phyloP scores from a whole-genome alignment of 805 yeast species.

The Starmerella bombi region DNA sequence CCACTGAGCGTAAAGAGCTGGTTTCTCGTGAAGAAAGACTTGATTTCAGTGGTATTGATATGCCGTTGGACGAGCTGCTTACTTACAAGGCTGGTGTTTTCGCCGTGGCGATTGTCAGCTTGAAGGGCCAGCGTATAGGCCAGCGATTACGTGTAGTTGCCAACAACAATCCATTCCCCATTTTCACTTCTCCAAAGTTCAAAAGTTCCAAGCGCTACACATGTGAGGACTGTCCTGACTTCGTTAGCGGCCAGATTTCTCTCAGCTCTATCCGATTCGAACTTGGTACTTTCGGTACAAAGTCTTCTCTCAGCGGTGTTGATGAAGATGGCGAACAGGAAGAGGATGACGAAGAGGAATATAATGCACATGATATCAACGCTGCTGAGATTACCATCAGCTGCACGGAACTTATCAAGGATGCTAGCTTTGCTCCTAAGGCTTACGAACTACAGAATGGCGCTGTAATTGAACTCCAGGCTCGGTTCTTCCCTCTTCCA shows the following conservation, averaged over 20 bases:
- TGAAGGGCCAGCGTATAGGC: constrained; percentile 26
- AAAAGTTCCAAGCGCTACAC: constrained; percentile 26
- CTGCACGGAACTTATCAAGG: constrained; percentile 25
- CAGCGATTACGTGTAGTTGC: constrained; percentile 61
- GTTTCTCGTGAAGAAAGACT: constrained; percentile 21
- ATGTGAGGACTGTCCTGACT: constrained; percentile 21
- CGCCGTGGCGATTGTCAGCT: constrained; percentile 40
- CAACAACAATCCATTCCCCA: constrained; percentile 59
- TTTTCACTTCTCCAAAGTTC: constrained; percentile 47
- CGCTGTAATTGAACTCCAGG: constrained; percentile 16
- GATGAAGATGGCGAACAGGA: constrained; percentile 13
- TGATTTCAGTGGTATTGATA: constrained; percentile 24
- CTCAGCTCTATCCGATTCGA: constrained; percentile 19
- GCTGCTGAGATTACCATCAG: constrained; percentile 39
- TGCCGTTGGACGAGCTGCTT: constrained; percentile 36
- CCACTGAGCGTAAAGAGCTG: constrained; percentile 28
- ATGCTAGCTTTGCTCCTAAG: constrained; percentile 19
- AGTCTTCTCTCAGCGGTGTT: constrained; percentile 8
- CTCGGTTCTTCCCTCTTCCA: constrained; percentile 65
- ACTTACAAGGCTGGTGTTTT: constrained; percentile 63
- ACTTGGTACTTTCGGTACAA: constrained; percentile 13
- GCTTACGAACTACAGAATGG: constrained; percentile 15
- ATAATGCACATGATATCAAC: constrained; percentile 10
- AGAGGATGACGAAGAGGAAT: constrained; percentile 29
- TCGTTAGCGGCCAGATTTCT: constrained; percentile 21